Evolutionary conservation across 140 eudicot species (phyloP).

Genomic region (Ambrosia hybrid): DNA sequence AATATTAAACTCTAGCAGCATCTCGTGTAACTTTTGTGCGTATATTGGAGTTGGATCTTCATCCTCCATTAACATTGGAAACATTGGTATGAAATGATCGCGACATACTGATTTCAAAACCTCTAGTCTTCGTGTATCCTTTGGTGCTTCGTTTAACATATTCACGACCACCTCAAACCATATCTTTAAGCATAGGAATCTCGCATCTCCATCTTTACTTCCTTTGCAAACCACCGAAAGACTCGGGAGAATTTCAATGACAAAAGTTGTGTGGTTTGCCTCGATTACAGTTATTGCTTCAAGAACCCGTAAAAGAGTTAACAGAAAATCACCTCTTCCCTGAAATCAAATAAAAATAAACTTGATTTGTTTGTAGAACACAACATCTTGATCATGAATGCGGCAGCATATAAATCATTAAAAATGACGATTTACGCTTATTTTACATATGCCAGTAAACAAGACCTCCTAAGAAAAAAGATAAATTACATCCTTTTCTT

Average conservation of each 20-base stretch:
- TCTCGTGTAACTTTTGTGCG: conserved; percentile 79
- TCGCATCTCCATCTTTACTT: conserved; percentile 88
- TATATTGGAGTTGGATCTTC: conserved; percentile 94
- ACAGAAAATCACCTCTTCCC: conserved; percentile 94
- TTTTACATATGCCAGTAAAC: no score
- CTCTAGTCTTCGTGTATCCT: conserved; percentile 33
- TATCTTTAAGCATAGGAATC: conserved; percentile 87
- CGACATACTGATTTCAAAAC: conserved; percentile 64
- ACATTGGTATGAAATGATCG: conserved; percentile 67
- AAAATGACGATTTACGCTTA: no score
- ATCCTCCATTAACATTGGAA: conserved; percentile 79
- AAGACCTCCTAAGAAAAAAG: no score
- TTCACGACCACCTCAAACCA: conserved; percentile 76
- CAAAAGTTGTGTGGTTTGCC: conserved; percentile 45
- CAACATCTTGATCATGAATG: no score
- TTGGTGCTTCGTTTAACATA: conserved; percentile 54
- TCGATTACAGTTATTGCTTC: conserved; percentile 63
- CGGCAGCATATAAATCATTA: not conserved
- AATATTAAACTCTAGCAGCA: conserved; percentile 62
- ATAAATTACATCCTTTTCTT: no score
- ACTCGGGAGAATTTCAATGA: conserved; percentile 73
- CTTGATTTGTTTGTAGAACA: not conserved
- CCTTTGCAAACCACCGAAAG: conserved; percentile 74
- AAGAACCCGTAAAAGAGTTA: conserved; percentile 69
- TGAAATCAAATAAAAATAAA: conserved; percentile 32